These are phyloP conservation scores for Fulvia fulva DNA, from an alignment of 2,329 filamentous ascomycete genomes.

Conservation along the genomic window DNA sequence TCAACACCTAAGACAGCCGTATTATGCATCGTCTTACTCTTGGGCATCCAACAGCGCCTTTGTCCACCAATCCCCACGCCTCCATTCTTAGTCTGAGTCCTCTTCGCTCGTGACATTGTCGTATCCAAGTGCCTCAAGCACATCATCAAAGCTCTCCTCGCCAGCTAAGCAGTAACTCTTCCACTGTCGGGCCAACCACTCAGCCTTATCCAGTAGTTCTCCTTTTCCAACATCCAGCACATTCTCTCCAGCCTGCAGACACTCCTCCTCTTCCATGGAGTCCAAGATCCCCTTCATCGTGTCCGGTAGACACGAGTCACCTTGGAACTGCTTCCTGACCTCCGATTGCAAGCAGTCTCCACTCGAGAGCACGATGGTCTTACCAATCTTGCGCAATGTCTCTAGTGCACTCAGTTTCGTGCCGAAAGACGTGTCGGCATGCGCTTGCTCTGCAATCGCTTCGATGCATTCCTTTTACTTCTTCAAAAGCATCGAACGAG, in stretches of 20 bases:
- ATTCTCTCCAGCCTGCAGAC: conserved; percentile 1
- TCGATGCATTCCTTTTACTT: conserved; percentile 7
- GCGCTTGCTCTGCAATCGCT: neutral
- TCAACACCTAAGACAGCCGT: no score
- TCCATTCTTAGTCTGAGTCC: no score
- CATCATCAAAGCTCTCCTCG: neutral
- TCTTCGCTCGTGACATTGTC: no score
- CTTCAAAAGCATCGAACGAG: neutral
- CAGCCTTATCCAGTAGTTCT: conserved; percentile 6
- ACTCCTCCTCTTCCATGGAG: conserved; percentile 1
- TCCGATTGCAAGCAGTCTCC: conserved; percentile 4
- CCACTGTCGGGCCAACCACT: conserved; percentile 3
- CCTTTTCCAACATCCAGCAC: conserved; percentile 6
- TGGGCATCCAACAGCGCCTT: no score
- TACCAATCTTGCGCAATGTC: conserved; percentile 8
- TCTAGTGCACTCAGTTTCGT: conserved; percentile 10
- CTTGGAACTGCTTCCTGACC: conserved; percentile 5
- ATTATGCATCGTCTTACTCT: no score
- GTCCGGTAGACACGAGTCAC: neutral
- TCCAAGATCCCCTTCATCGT: neutral
- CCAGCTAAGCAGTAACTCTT: neutral
- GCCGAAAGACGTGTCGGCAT: neutral
- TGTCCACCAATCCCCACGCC: no score
- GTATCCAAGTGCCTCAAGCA: neutral
- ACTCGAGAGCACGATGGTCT: conserved; percentile 4